Base-by-base conservation (phyloP, 179 eudicot genomes). In the Patellifolia procumbens region DNA sequence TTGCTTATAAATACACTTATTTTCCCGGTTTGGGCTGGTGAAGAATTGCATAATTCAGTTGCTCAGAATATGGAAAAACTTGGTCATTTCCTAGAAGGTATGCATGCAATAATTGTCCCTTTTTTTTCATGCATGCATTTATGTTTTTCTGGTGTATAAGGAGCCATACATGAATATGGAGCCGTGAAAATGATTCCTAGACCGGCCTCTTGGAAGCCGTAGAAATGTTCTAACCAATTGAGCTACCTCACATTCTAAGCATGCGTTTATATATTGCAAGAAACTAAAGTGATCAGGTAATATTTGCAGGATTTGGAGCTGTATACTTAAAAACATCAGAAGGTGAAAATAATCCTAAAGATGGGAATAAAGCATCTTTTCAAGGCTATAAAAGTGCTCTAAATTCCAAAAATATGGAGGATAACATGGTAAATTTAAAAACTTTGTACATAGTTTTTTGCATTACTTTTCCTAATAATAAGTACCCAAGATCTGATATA, bases 1-100 rank as follows among this genome's bases (percentile, higher is more conserved):
- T 72, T 90, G 75, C 28, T 87, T 3, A 78, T 79, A 43, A 83
- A 80, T 75, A 81, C 85, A 74, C 62, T 79, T 12, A 1, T 86
- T 10, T 83, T 70, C 45, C 92, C 92, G 3, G 87, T 87, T 56
- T 89, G 92, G 96, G 90, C 89, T 45, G 96, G 96, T 56, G 77
- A 65, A 31, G 96, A 89, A 77, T 79, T 89, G 22, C 90, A 89
- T 70, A 67, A 53, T 46, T 88, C 89, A 31, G 45, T 80, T 39
- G 79, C 59, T 20, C 69, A 8, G n/a, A 91, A 91, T 82, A 67
- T 85, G 80, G 92, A 86, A 74, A 87, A 83, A 49, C 87, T 91
- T 24, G 87, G 88, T 0, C 77, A 76, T 70, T 91, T 88, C 78
- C 74, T 91, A 55, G 87, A 89, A 68, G 91, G 92, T 89, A 87